These are phyloP conservation scores for Kondoa subrosea DNA, from an alignment of 768 basidiomycete species.

Conservation along the genomic window DNA sequence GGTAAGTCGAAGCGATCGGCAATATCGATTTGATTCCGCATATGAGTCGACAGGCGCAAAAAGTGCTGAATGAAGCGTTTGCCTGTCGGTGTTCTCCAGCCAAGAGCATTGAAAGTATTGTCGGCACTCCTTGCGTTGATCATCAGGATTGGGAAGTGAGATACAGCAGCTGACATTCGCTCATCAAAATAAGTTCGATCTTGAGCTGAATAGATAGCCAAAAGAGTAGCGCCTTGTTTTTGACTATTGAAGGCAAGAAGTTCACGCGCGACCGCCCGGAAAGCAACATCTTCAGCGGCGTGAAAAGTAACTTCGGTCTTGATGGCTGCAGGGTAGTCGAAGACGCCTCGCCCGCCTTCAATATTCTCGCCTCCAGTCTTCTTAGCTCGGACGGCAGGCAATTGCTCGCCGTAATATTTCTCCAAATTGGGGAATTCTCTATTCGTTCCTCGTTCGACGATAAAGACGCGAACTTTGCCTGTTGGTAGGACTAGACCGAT, in stretches of 20 bases:
- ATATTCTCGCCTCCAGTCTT: conserved; percentile 37
- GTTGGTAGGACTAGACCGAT: conserved; percentile 70
- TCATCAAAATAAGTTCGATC: conserved; percentile 38
- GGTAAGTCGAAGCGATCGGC: conserved; percentile 87
- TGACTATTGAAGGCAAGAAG: conserved; percentile 57
- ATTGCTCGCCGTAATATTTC: conserved; percentile 49
- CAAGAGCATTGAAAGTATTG: conserved; percentile 58
- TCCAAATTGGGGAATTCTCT: conserved; percentile 67
- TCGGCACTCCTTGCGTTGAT: conserved; percentile 48
- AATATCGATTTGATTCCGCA: conserved; percentile 58
- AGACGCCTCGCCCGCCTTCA: conserved; percentile 26
- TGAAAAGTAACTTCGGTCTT: conserved; percentile 50
- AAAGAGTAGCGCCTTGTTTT: conserved; percentile 42
- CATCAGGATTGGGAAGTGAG: conserved; percentile 59
- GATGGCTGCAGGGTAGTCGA: conserved; percentile 46
- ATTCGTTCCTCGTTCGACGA: conserved; percentile 78
- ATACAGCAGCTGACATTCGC: not conserved
- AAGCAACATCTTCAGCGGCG: conserved; percentile 54
- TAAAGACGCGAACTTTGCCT: conserved; percentile 54
- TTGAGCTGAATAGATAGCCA: conserved; percentile 72
- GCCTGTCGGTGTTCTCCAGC: conserved; percentile 71
- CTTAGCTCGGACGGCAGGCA: conserved; percentile 36
- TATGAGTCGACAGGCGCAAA: conserved; percentile 56
- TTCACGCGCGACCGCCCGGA: conserved; percentile 76
- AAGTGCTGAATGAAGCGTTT: conserved; percentile 73